Conservation (phyloP, 371 early-diverging fungal genomes). For the Gilbertella persicaria region DNA sequence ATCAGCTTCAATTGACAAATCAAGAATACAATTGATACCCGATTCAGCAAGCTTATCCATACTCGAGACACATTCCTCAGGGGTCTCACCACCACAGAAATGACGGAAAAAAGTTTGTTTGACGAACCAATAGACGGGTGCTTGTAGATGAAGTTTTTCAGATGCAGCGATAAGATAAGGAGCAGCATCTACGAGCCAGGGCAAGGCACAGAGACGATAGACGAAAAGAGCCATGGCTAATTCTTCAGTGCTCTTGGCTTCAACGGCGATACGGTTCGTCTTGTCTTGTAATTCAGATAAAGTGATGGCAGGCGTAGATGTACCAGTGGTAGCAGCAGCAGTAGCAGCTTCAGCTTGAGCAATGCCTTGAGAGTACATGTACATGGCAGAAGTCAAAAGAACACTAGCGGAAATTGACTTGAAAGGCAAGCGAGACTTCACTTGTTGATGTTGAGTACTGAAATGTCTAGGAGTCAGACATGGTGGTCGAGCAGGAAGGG, state of each 20-base stretch:
- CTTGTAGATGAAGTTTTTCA: conserved; percentile 59
- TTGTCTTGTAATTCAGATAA: conserved; percentile 28
- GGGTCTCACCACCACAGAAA: conserved; percentile 94
- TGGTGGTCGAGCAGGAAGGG: background rate
- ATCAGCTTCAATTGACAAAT: conserved; percentile 90
- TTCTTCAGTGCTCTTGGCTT: conserved; percentile 60
- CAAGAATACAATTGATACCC: conserved; percentile 87
- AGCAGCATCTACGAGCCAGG: conserved; percentile 68
- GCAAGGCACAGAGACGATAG: conserved; percentile 71
- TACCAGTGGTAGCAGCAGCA: conserved; percentile 5
- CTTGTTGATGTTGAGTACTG: conserved; percentile 2
- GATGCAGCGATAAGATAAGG: conserved; percentile 64
- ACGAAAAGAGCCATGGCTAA: conserved; percentile 76
- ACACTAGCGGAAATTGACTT: conserved; percentile 31
- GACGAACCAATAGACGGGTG: conserved; percentile 69
- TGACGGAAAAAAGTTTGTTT: conserved; percentile 87
- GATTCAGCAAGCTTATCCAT: conserved; percentile 71
- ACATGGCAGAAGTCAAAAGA: conserved; percentile 17
- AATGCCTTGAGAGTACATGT: conserved; percentile 9
- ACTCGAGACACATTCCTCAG: conserved; percentile 81
- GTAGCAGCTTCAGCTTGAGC: conserved; percentile 19
- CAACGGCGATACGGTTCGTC: conserved; percentile 48
- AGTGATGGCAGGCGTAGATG: conserved; percentile 12
- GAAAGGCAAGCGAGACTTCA: conserved; percentile 19
- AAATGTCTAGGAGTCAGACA: conserved; percentile 7